Evolutionary conservation across 2,329 filamentous ascomycete genomes (phyloP).

Genomic region (Penicillium concentricum): DNA sequence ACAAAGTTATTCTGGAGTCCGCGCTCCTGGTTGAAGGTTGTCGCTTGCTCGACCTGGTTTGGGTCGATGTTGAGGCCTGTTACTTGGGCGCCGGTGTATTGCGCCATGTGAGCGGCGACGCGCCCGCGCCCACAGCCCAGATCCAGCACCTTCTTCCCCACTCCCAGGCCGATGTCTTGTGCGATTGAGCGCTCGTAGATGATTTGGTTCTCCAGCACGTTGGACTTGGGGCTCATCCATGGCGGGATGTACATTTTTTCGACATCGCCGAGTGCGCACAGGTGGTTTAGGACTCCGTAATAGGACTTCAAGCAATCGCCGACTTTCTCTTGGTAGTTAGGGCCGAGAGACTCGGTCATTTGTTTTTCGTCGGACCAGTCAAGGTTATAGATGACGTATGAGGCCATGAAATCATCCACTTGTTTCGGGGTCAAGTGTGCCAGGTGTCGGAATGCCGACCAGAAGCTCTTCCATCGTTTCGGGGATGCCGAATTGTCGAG

Average conservation of each 20-base stretch:
- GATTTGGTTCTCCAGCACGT: slow-evolving; percentile 53
- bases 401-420: slow-evolving; percentile 57
- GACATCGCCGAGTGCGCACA: slow-evolving; percentile 56
- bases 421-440: slow-evolving; percentile 51
- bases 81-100: slow-evolving; percentile 48
- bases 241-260: slow-evolving; percentile 61
- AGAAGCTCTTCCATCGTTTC: slow-evolving; percentile 52
- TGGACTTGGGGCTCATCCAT: slow-evolving; percentile 52
- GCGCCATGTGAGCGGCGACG: slow-evolving; percentile 56
- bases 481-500: slow-evolving; percentile 49
- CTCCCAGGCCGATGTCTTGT: slow-evolving; percentile 46
- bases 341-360: slow-evolving; percentile 51
- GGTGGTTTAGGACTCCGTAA: slow-evolving; percentile 56
- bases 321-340: slow-evolving; percentile 52
- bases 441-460: slow-evolving; percentile 52
- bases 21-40: slow-evolving; percentile 45
- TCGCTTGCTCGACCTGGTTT: slow-evolving; percentile 52
- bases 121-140: slow-evolving; percentile 55
- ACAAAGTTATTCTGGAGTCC: slow-evolving; percentile 51
- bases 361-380: slow-evolving; percentile 54
- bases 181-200: slow-evolving; percentile 55
- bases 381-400: slow-evolving; percentile 57
- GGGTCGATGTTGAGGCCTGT: slow-evolving; percentile 57
- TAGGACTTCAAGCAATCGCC: slow-evolving; percentile 54
- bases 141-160: slow-evolving; percentile 51